Base-by-base conservation (phyloP, 208 protist species). In the Crithidia sp. region DNA sequence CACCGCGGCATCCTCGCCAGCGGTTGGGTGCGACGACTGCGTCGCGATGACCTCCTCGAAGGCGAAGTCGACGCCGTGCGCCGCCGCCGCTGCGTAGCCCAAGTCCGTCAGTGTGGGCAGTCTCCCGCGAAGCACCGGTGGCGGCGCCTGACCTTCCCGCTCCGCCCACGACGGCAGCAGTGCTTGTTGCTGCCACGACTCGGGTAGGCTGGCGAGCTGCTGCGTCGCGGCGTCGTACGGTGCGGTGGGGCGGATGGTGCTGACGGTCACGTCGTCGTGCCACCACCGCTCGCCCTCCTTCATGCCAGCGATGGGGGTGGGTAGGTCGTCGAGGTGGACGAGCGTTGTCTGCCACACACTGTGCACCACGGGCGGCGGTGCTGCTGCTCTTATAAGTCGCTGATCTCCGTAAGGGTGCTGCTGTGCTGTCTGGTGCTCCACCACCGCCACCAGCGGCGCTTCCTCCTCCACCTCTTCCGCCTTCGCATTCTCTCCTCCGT, bases 251-350 rank as follows among this genome's bases (percentile, higher is more conserved):
- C 93, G 93, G 55, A 96, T 94, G 36, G 71, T 81, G n/a, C 84
- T 85, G 14, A 82, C 63, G 10, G 83, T 93, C 39, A 94, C 86
- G 59, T 95, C 91, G 69, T 97, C 93, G 71, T 96, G 91, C 77
- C 92, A 96, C 88, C 89, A 94, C 5, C 93, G 86, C 81, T 95
- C 88, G 16, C 90, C 89, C 41, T 95, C 88, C 53, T 84, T 79
- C 91, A 97, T 96, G 7, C 81, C 66, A 0, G 86, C 74, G 37
- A 96, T 80, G 41, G 93, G 90, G 12, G 86, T 90, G 50, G 87
- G 83, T 7, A 97, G 77, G 70, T 97, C 93, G 73, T 97, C 91
- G 41, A 95, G 73, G 83, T 97, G 93, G 7, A 97, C 82, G n/a
- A 97, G 79, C 28, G 93, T 97, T 12, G 88, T 86, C 65, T 96